These are phyloP conservation scores for Omphalotus olearius DNA, from an alignment of 1,284 basidiomycete genomes.

Conservation along the genomic window DNA sequence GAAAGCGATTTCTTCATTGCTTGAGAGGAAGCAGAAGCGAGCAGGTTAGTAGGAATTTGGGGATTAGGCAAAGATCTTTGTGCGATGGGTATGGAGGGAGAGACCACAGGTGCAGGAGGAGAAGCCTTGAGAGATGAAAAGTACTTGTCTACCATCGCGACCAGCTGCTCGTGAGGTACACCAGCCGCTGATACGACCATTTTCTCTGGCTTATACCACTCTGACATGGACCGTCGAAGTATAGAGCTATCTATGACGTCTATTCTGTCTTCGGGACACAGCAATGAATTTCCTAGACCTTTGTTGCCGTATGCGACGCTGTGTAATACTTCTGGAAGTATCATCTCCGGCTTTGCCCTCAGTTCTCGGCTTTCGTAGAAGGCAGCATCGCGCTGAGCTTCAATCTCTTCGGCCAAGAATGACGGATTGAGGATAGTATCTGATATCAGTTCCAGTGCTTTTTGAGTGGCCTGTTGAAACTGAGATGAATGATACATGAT, in stretches of 20 bases:
- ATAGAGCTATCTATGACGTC: constrained; percentile 62
- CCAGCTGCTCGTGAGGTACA: constrained; percentile 85
- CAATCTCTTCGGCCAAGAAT: constrained; percentile 78
- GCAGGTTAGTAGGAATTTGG: constrained; percentile 42
- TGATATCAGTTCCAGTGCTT: constrained; percentile 84
- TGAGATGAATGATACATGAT: constrained; percentile 99
- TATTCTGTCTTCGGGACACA: constrained; percentile 87
- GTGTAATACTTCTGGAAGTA: constrained; percentile 92
- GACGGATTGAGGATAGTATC: constrained; percentile 86
- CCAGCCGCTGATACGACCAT: constrained; percentile 96
- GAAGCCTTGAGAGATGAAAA: constrained; percentile 70
- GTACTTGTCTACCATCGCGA: constrained; percentile 79
- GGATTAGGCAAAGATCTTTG: constrained; percentile 24
- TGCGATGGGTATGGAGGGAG: constrained; percentile 27
- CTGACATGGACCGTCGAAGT: constrained; percentile 66
- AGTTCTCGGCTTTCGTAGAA: constrained; percentile 94
- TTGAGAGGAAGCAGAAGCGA: constrained; percentile 49
- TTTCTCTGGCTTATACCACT: constrained; percentile 90
- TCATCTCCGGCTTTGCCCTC: constrained; percentile 87
- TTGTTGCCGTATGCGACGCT: constrained; percentile 77
- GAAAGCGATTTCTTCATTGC: constrained; percentile 66
- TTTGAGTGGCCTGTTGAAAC: constrained; percentile 80
- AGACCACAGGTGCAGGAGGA: constrained; percentile 20
- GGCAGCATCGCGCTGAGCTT: constrained; percentile 82
- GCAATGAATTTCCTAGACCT: constrained; percentile 85